Base-by-base conservation (phyloP, 352 stramenopile genomes). In the Globisporangium barbulae region DNA sequence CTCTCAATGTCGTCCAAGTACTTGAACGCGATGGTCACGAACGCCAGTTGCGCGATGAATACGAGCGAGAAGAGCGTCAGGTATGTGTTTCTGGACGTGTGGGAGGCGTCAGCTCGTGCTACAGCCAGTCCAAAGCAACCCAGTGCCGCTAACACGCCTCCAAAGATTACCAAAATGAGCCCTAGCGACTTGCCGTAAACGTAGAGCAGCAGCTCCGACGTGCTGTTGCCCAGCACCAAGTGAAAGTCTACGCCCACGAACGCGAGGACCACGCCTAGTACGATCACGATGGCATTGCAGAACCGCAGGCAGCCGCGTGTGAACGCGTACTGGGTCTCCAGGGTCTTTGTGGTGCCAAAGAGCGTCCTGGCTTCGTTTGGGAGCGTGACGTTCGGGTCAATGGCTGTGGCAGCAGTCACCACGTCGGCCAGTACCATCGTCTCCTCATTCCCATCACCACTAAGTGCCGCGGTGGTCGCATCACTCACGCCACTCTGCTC, bases 211-310 rank as follows among this genome's bases (percentile, higher is more conserved):
- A 85, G 28, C 48, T 85, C 79, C 0, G 70, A 61, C n/a, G 79
- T 80, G 22, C 69, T 86, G 35, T 82, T 78, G 33, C 79, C 79
- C 28, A 89, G 68, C 5, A 89, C 75, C 42, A 78, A 70, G 31
- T 74, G 59, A 19, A 89, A 78, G 35, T 89, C 77, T 5, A 85
- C 57, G 13, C 79, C 79, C 5, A 80, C 68, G 57, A 85, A 73
- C 25, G 74, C 49, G 22, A 89, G 54, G 5, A 91, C 59, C 13
- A 82, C 59, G 1, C 79, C 79, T 5, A 89, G 25, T 0, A 82
- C 2, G 1, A 64, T 50, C 8, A 89, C 65, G 0, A 76, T 0
- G 0, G 64, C 64, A 41, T 83, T 88, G 52, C 65, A 72, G 10
- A 70, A 9, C 22, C 70, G 69, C 22, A 89, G 72, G 0, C 78